These are phyloP conservation scores for Clitopilus passeckerianus DNA, from an alignment of 768 basidiomycete species.

Conservation along the genomic window DNA sequence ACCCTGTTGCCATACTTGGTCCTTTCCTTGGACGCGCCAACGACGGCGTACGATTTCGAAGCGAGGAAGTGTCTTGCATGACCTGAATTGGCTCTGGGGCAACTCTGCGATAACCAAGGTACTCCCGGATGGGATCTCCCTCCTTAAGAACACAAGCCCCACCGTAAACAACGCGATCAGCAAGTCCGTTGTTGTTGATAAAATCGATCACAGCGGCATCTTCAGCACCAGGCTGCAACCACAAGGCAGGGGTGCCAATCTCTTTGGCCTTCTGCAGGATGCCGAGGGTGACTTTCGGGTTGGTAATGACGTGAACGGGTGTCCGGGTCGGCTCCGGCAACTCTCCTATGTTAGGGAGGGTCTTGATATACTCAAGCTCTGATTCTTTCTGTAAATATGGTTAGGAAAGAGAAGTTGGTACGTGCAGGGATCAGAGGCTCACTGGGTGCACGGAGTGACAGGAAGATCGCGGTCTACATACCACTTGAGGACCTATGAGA, in stretches of 20 bases:
- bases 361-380: conserved; percentile 61
- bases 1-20: conserved; percentile 79
- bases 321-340: conserved; percentile 61
- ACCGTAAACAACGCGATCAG: conserved; percentile 68
- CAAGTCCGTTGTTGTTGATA: conserved; percentile 60
- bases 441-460: conserved; percentile 70
- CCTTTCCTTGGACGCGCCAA: conserved; percentile 79
- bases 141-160: conserved; percentile 81
- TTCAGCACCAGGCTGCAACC: conserved; percentile 89
- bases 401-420: neutral
- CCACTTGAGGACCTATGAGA: conserved; percentile 66
- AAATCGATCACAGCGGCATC: conserved; percentile 58
- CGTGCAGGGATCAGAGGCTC: neutral
- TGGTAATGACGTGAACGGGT: conserved; percentile 75
- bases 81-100: conserved; percentile 19
- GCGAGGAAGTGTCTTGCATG: conserved; percentile 58
- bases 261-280: conserved; percentile 63
- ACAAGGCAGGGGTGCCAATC: conserved; percentile 63
- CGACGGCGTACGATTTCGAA: conserved; percentile 65
- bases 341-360: conserved; percentile 49
- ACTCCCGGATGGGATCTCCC: conserved; percentile 53
- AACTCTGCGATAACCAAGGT: conserved; percentile 1
- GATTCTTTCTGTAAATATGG: conserved; percentile 44
- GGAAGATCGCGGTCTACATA: conserved; percentile 53
- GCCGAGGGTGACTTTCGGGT: conserved; percentile 72